Conservation (phyloP, 805 yeast species). For the Monosporozyma yasuniensis region DNA sequence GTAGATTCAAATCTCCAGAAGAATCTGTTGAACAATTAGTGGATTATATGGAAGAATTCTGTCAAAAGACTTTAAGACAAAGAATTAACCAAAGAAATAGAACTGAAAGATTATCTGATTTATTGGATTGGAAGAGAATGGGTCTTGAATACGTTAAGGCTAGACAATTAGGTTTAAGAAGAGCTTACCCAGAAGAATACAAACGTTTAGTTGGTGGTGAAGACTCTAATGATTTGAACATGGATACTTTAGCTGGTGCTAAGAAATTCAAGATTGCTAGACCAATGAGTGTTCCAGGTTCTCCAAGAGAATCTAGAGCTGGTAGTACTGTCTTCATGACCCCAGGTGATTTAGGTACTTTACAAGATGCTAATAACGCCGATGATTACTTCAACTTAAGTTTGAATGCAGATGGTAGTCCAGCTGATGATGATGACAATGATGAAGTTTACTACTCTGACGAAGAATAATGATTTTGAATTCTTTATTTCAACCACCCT, state of each 20-base stretch:
- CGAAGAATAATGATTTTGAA: not conserved
- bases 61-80: conserved; percentile 85
- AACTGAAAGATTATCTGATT: conserved; percentile 86
- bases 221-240: conserved; percentile 22
- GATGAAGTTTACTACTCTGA: conserved; percentile 16
- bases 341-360: conserved; percentile 92
- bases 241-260: conserved; percentile 29
- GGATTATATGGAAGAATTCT: conserved; percentile 82
- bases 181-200: conserved; percentile 88
- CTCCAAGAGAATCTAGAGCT: conserved; percentile 52
- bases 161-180: conserved; percentile 77
- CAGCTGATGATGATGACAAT: conserved; percentile 21
- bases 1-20: conserved; percentile 85
- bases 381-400: conserved; percentile 62
- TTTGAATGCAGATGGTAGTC: conserved; percentile 25
- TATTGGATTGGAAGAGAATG: conserved; percentile 97
- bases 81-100: conserved; percentile 96
- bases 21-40: conserved; percentile 87
- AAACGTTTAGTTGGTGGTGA: conserved; percentile 30
- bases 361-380: conserved; percentile 77
- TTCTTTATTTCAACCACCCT: not conserved
- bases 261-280: conserved; percentile 67
- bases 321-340: conserved; percentile 64
- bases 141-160: conserved; percentile 95
- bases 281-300: conserved; percentile 92